Conservation (phyloP, 2,329 filamentous ascomycete genomes). For the Aspergillus proliferans region DNA sequence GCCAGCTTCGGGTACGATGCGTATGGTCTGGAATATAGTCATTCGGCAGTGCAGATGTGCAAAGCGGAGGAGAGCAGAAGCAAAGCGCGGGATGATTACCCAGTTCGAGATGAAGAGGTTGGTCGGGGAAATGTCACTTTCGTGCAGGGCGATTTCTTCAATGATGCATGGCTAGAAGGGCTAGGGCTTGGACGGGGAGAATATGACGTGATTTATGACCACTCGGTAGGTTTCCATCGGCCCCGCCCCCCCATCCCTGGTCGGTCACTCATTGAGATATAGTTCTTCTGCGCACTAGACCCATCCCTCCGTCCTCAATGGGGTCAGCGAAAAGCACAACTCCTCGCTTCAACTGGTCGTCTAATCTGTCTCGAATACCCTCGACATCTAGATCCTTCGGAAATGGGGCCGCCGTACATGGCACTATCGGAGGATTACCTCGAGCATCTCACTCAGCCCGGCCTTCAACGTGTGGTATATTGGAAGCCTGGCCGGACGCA, state of each 20-base stretch:
- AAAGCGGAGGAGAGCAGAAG: constrained; percentile 29
- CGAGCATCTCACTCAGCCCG: constrained; percentile 62
- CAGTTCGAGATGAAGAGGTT: constrained; percentile 26
- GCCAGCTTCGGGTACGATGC: constrained; percentile 70
- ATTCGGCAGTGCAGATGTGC: constrained; percentile 39
- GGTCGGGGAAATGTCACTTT: constrained; percentile 37
- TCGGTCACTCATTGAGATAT: background rate
- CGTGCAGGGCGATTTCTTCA: constrained; percentile 42
- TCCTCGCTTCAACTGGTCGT: constrained; percentile 46
- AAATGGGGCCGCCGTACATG: constrained; percentile 67
- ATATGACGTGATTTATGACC: constrained; percentile 37
- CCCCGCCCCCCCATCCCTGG: background rate
- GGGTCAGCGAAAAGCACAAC: constrained; percentile 50
- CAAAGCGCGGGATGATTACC: constrained; percentile 25
- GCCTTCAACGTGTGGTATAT: constrained; percentile 45
- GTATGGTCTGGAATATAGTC: constrained; percentile 64
- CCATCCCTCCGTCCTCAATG: constrained; percentile 51
- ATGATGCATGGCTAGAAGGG: constrained; percentile 35
- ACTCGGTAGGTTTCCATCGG: constrained; percentile 46
- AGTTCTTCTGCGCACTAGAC: constrained; percentile 59
- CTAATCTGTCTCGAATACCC: constrained; percentile 72
- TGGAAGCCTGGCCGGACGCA: constrained; percentile 54
- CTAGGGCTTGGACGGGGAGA: constrained; percentile 26
- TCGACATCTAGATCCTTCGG: constrained; percentile 59
- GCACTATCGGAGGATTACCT: constrained; percentile 64